Percentiles rank a stretch among this genome's conserved stretches.
Conservation (phyloP, 768 basidiomycete species). For the Boletus rubroflammeus region DNA sequence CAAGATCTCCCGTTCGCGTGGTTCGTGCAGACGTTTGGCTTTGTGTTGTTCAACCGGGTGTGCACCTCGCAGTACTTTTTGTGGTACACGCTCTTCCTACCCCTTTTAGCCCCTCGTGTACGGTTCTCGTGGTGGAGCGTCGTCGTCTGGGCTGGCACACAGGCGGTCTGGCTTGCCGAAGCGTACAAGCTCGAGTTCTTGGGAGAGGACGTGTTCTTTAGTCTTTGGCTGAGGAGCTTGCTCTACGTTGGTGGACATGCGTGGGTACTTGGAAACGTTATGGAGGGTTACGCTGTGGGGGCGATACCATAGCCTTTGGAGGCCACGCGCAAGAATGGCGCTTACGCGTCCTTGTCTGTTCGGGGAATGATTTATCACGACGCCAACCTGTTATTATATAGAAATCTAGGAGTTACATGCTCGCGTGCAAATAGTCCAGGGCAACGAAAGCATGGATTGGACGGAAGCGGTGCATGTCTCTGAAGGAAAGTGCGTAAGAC, state of each 20-base stretch:
- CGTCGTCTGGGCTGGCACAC: constrained; percentile 68
- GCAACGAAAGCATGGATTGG: constrained; percentile 17
- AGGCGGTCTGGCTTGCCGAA: constrained; percentile 87
- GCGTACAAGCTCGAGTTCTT: constrained; percentile 91
- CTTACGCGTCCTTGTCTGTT: not conserved
- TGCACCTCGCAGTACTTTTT: constrained; percentile 99
- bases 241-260: constrained; percentile 71
- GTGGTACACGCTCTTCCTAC: constrained; percentile 91
- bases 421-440: constrained; percentile 7
- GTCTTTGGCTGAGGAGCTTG: constrained; percentile 77
- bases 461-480: constrained; percentile 9
- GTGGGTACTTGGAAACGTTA: constrained; percentile 72
- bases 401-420: constrained; percentile 21
- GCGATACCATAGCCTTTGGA: not conserved
- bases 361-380: not conserved
- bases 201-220: constrained; percentile 65
- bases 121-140: constrained; percentile 46
- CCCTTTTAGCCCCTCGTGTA: constrained; percentile 71
- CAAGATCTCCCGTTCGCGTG: constrained; percentile 74
- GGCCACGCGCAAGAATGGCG: not conserved
- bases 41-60: constrained; percentile 98
- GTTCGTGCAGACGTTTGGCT: constrained; percentile 87
- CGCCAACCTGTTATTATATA: constrained; percentile 12
- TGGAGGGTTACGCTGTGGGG: constrained; percentile 40
- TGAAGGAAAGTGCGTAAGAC: constrained; percentile 7